Evolutionary conservation across 768 basidiomycete genomes (phyloP).

Genomic region (Russula sp.): DNA sequence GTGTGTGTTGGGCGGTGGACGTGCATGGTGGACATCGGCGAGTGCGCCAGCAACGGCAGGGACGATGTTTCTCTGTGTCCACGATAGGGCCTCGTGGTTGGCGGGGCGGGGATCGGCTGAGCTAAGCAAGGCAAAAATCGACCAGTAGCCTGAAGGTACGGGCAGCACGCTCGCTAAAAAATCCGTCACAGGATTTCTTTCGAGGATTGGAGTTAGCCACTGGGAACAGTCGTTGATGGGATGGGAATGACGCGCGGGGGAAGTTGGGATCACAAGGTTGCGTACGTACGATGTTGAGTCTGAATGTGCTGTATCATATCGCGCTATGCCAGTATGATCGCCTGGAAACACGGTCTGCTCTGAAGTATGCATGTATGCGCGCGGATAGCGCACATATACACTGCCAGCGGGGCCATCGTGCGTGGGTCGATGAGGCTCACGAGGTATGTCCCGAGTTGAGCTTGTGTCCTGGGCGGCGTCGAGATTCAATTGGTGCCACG

Average conservation of each 20-base stretch:
- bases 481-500: conserved; percentile 12
- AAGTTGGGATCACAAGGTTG: neutral
- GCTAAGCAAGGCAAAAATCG: conserved; percentile 13
- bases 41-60: conserved; percentile 6
- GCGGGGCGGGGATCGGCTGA: neutral
- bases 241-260: neutral
- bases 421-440: neutral
- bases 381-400: neutral
- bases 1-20: neutral
- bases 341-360: conserved; percentile 10
- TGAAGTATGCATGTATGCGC: neutral
- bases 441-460: neutral
- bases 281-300: neutral
- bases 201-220: neutral
- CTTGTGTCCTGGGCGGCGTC: neutral
- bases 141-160: conserved; percentile 12
- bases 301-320: conserved; percentile 4
- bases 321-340: conserved; percentile 3
- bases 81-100: neutral
- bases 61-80: conserved; percentile 7
- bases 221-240: too few species aligned
- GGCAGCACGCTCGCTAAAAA: conserved; percentile 10
- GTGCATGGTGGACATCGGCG: neutral
- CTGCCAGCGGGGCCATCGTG: neutral
- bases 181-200: neutral